Base-by-base conservation (phyloP, 2,329 filamentous ascomycete species). In the Xylariaceae sp. region DNA sequence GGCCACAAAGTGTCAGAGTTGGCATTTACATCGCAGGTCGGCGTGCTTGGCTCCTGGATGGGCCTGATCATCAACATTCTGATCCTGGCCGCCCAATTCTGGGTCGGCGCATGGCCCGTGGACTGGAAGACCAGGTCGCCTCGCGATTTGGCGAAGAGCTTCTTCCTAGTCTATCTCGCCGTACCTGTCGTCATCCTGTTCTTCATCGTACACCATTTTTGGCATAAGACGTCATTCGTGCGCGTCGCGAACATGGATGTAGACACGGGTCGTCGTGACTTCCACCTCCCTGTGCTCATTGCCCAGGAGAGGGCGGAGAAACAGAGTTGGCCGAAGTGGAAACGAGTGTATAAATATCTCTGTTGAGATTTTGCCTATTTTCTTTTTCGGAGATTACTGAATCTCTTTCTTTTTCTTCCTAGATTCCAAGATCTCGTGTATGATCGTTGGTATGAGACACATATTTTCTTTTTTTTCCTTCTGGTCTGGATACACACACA, bases 41-140 rank as follows among this genome's bases (percentile, higher is more conserved):
- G 93, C 61, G 77, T 94, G 7, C 66, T 82, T 8, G 93, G 92
- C 8, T 95, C 90, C 2, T 97, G 87, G 80, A 62, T 94, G 35
- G 92, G 92, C 23, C 80, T 96, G 58, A 65, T 78, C 37, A 84
- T 96, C 72, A 96, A 96, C 75, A 59, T 81, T 17, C 75, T 93
- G 45, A 86, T 96, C 35, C 80, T 97, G 34, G 72, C 88, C 51
- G 90, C 89, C 1, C 92, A 97, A 72, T 93, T 96, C 77, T 97
- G 91, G 89, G 87, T 89, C 53, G 90, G 89, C 34, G 86, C 89
- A 3, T 92, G 86, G 71, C 92, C 92, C 3, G 81, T 93, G 52
- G 82, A 78, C 23, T 87, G 82, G 69, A 67, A 69, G 3, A 56
- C 74, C 0, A 77, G 78, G 72, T 77, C 77, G 0, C 63, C 76